Percentiles rank a stretch among this genome's conserved stretches.
Conservation (phyloP, 768 basidiomycete species). For the Dacryopinax primogenitus region DNA sequence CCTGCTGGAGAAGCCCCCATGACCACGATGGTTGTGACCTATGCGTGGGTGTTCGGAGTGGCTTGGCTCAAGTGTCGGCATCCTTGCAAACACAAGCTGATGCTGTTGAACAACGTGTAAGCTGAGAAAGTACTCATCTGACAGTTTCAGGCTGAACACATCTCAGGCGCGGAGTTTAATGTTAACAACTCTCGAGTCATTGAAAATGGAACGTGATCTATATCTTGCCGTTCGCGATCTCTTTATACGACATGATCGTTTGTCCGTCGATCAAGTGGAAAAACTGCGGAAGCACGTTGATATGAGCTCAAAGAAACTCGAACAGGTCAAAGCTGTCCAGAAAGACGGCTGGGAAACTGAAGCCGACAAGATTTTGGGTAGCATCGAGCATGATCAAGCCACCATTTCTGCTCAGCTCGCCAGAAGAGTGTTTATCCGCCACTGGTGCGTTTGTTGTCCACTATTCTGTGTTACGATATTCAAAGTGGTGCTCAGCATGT, state of each 20-base stretch:
- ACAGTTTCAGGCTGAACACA: not conserved
- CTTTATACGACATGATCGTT: constrained; percentile 74
- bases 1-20: constrained; percentile 57
- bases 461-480: not conserved
- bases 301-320: constrained; percentile 57
- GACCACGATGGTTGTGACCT: constrained; percentile 55
- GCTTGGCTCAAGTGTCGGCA: constrained; percentile 51
- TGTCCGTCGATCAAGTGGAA: constrained; percentile 80
- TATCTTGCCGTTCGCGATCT: constrained; percentile 80
- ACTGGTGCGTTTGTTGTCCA: constrained; percentile 43
- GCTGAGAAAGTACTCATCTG: constrained; percentile 19
- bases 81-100: constrained; percentile 64
- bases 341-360: constrained; percentile 83
- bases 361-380: constrained; percentile 54
- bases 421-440: constrained; percentile 74
- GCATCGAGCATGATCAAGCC: constrained; percentile 77
- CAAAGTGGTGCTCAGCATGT: constrained; percentile 46
- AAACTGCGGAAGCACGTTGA: constrained; percentile 79
- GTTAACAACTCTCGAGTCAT: constrained; percentile 56
- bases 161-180: constrained; percentile 48
- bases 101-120: constrained; percentile 56
- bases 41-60: constrained; percentile 61
- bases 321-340: constrained; percentile 50
- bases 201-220: constrained; percentile 81
- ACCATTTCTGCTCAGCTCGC: constrained; percentile 61